A percentile compares a stretch with the other conserved stretches of the same genome.
Evolutionary conservation across 1,284 basidiomycete species (phyloP).

Genomic region (Moniliophthora roreri): DNA sequence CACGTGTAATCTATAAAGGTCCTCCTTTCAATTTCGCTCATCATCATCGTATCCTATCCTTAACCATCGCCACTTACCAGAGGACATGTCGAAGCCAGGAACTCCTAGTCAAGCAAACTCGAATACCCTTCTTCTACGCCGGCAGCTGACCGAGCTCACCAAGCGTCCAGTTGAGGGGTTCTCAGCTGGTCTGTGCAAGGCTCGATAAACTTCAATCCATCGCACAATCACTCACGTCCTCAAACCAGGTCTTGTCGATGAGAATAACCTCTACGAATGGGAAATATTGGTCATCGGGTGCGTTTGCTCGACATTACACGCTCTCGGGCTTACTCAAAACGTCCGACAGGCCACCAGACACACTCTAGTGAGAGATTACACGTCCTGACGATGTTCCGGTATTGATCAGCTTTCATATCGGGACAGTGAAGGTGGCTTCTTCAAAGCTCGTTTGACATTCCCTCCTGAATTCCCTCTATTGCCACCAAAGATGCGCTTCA

Average conservation of each 20-base stretch:
- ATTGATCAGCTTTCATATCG: slow-evolving; percentile 3
- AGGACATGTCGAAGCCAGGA: slow-evolving; percentile 48
- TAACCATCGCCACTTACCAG: slow-evolving; percentile 7
- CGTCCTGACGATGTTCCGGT: slow-evolving; percentile 5
- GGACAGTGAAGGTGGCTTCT: slow-evolving; percentile 86
- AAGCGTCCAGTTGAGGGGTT: slow-evolving; percentile 93
- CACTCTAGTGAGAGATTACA: slow-evolving; percentile 70
- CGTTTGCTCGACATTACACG: slow-evolving; percentile 27
- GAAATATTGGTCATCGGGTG: slow-evolving; percentile 92
- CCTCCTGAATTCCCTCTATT: slow-evolving; percentile 88
- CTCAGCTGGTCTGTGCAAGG: slow-evolving; percentile 72
- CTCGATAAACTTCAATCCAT: slow-evolving; percentile 22
- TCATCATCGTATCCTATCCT: slow-evolving; percentile 2
- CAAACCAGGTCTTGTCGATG: slow-evolving; percentile 83
- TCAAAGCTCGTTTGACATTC: slow-evolving; percentile 86
- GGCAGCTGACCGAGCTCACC: slow-evolving; percentile 84
- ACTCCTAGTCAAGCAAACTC: slow-evolving; percentile 37
- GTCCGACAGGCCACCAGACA: slow-evolving; percentile 75
- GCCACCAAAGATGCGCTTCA: slow-evolving; percentile 95
- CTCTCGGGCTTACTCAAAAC: slow-evolving; percentile 20
- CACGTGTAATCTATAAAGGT: no score
- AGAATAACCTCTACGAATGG: slow-evolving; percentile 93
- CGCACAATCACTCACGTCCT: slow-evolving; percentile 17
- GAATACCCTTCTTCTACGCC: slow-evolving; percentile 73
- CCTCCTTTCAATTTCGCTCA: no score